phyloP scores from a whole-genome alignment of 805 yeast genomes.

The Tetrapisispora iriomotensis region DNA sequence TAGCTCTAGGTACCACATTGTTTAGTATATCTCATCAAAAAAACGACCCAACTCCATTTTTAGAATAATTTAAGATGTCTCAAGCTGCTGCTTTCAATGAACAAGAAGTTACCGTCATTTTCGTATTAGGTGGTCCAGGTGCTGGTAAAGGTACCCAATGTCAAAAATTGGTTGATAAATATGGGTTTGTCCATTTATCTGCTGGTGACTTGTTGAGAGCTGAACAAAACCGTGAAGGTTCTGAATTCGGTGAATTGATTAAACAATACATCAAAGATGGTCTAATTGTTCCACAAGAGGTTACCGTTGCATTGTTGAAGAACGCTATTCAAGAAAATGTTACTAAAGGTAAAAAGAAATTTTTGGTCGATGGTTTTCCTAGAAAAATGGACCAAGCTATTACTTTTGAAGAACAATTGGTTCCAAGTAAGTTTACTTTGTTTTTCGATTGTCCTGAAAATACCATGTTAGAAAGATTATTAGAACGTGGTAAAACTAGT shows the following conservation, averaged over 20 bases:
- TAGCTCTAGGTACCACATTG: constrained; percentile 42
- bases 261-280: constrained; percentile 82
- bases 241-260: constrained; percentile 77
- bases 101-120: constrained; percentile 67
- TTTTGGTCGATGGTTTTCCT: constrained; percentile 93
- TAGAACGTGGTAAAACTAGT: constrained; percentile 88
- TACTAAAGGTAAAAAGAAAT: constrained; percentile 42
- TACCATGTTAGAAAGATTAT: constrained; percentile 74
- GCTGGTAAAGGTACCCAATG: constrained; percentile 98
- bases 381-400: constrained; percentile 96
- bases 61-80: constrained; percentile 28
- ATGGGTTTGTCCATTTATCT: constrained; percentile 74
- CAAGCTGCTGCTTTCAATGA: constrained; percentile 41
- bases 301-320: constrained; percentile 74
- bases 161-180: constrained; percentile 69
- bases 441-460: constrained; percentile 76
- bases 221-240: constrained; percentile 76
- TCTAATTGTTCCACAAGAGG: constrained; percentile 82
- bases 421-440: constrained; percentile 57
- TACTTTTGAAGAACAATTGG: constrained; percentile 76
- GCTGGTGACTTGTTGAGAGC: constrained; percentile 97
- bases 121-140: constrained; percentile 96
- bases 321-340: constrained; percentile 59
- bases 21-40: constrained; percentile 36
- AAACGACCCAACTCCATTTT: constrained; percentile 35